A percentile compares a stretch with the other conserved stretches of the same genome.
phyloP scores from a whole-genome alignment of 768 basidiomycete genomes.

The Suillus ampliporus region DNA sequence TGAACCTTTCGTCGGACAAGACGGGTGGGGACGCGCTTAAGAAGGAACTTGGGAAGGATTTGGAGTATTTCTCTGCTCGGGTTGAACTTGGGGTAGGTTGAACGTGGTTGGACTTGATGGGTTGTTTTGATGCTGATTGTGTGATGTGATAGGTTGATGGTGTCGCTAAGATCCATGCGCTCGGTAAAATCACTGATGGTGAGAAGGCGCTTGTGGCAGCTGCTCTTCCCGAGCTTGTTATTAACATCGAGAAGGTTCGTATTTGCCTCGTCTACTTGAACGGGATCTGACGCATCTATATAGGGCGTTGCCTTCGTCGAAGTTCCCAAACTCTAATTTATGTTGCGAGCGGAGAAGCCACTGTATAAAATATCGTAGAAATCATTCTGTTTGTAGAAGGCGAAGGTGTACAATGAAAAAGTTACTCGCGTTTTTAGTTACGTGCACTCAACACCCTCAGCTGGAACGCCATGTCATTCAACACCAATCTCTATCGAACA shows the following conservation, averaged over 20 bases:
- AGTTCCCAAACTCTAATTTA: conserved; percentile 32
- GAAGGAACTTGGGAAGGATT: conserved; percentile 74
- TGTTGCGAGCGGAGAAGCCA: not conserved
- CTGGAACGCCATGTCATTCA: no score
- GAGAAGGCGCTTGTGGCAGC: conserved; percentile 82
- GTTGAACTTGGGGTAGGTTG: conserved; percentile 83
- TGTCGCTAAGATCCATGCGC: conserved; percentile 78
- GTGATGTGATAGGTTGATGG: conserved; percentile 69
- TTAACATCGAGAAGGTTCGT: conserved; percentile 74
- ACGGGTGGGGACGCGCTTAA: conserved; percentile 74
- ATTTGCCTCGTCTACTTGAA: conserved; percentile 1
- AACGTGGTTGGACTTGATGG: no score
- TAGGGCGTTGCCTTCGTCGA: conserved; percentile 34
- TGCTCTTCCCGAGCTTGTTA: conserved; percentile 78
- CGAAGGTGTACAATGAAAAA: not conserved
- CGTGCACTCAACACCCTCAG: no score
- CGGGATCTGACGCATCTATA: not conserved
- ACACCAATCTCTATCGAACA: no score
- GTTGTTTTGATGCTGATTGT: not conserved
- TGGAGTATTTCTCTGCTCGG: conserved; percentile 89
- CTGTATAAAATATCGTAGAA: conserved; percentile 5
- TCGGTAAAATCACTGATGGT: conserved; percentile 73
- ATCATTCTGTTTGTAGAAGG: not conserved
- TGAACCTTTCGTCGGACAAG: conserved; percentile 76
- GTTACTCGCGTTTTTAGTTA: not conserved